Conservation (phyloP, 352 stramenopile species). For the Thalassiosira livingstoniorum region DNA sequence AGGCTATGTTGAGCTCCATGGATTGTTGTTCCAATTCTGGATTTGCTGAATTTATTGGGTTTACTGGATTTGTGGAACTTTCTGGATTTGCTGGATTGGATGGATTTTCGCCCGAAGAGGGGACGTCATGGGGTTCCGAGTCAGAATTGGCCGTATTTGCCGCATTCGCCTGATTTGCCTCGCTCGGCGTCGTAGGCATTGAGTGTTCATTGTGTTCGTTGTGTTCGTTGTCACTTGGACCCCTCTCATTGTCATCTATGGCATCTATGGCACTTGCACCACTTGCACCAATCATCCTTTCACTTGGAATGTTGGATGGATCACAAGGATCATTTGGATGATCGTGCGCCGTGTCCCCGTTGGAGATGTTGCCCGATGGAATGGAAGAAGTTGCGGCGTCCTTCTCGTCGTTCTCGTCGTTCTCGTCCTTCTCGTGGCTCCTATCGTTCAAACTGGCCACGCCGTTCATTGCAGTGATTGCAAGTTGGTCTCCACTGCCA, state of each 20-base stretch:
- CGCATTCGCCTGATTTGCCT: background rate
- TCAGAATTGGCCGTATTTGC: background rate
- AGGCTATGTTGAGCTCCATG: conserved; percentile 65
- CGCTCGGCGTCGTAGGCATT: background rate
- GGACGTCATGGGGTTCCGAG: background rate
- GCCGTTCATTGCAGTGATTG: background rate
- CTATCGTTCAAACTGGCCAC: background rate
- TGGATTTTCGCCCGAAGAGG: background rate
- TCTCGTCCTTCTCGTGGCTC: background rate
- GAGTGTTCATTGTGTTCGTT: background rate
- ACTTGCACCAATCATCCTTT: background rate
- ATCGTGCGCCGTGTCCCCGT: background rate
- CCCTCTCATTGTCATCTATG: background rate
- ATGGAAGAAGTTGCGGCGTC: too few relatives aligned
- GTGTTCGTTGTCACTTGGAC: background rate
- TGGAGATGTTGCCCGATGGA: too few relatives aligned
- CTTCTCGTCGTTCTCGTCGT: background rate
- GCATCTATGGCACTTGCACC: background rate
- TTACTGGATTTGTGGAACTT: background rate
- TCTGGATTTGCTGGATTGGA: background rate
- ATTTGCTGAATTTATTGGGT: background rate
- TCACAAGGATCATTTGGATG: background rate
- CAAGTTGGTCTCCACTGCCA: too few relatives aligned
- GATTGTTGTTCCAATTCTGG: conserved; percentile 9
- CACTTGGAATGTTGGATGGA: background rate